Evolutionary conservation across 805 yeast species (phyloP).

Genomic region (Yamadazyma scolyti): DNA sequence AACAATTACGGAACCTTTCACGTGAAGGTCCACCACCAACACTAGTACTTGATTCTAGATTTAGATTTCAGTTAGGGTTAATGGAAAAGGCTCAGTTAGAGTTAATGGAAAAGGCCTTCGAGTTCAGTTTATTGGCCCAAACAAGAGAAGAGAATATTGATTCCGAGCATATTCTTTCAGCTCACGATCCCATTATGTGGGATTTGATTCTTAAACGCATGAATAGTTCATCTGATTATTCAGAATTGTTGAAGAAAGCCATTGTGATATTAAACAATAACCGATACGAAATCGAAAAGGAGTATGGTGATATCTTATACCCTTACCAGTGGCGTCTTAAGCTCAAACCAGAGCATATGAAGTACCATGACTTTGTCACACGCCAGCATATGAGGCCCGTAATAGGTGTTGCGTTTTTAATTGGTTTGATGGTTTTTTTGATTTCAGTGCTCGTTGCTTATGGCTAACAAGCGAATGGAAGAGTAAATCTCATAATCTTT

Average conservation of each 20-base stretch:
- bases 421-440: too few relatives aligned
- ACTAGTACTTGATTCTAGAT: neutral
- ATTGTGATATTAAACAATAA: neutral
- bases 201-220: neutral
- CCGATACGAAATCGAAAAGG: neutral
- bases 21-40: too few relatives aligned
- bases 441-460: too few relatives aligned
- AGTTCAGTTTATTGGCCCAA: slow-evolving; percentile 1
- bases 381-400: too few relatives aligned
- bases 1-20: neutral
- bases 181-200: slow-evolving; percentile 1
- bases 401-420: too few relatives aligned
- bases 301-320: slow-evolving; percentile 1
- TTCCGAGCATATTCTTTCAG: neutral
- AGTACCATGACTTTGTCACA: slow-evolving; percentile 1
- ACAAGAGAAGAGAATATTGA: neutral
- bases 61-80: too few relatives aligned
- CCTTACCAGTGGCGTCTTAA: slow-evolving; percentile 1
- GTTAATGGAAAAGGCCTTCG: neutral
- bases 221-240: neutral
- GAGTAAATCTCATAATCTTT: too few relatives aligned
- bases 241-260: neutral
- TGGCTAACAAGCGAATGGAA: too few relatives aligned
- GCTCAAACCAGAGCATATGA: neutral
- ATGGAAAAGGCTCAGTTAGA: neutral